Percentiles rank a stretch among this genome's conserved stretches.
phyloP scores from a whole-genome alignment of 2,329 filamentous ascomycete species.

The Cercospora citrullina region DNA sequence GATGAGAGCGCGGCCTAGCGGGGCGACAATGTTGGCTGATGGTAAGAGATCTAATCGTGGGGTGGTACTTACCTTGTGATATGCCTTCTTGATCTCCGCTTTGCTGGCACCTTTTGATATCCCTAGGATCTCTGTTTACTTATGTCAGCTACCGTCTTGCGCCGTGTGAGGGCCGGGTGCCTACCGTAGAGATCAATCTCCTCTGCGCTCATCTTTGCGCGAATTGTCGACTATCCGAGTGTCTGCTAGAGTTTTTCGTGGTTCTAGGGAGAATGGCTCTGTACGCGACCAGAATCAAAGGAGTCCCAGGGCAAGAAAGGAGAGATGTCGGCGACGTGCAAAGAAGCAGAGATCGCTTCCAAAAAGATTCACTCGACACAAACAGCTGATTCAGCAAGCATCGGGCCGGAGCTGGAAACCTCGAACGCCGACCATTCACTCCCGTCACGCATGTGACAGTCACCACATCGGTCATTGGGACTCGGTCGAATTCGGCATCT shows the following conservation, averaged over 20 bases:
- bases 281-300: neutral
- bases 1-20: slow-evolving; percentile 63
- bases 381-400: slow-evolving; percentile 7
- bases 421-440: neutral
- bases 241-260: neutral
- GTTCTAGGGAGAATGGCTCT: neutral
- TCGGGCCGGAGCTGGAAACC: neutral
- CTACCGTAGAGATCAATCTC: slow-evolving; percentile 61
- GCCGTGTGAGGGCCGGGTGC: neutral
- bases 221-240: neutral
- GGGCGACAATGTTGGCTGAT: neutral
- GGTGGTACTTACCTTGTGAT: slow-evolving; percentile 70
- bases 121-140: slow-evolving; percentile 69
- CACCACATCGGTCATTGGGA: neutral
- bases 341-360: neutral
- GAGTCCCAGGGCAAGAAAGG: neutral
- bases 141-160: slow-evolving; percentile 33
- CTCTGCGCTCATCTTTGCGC: slow-evolving; percentile 38
- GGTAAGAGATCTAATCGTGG: neutral
- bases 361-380: slow-evolving; percentile 6
- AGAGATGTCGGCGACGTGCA: neutral
- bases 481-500: neutral
- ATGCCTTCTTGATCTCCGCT: slow-evolving; percentile 90
- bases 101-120: slow-evolving; percentile 70
- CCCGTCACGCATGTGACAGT: slow-evolving; percentile 11